phyloP scores from a whole-genome alignment of 192 early-diverging fungal genomes.

The Paraglomus brasilianum region DNA sequence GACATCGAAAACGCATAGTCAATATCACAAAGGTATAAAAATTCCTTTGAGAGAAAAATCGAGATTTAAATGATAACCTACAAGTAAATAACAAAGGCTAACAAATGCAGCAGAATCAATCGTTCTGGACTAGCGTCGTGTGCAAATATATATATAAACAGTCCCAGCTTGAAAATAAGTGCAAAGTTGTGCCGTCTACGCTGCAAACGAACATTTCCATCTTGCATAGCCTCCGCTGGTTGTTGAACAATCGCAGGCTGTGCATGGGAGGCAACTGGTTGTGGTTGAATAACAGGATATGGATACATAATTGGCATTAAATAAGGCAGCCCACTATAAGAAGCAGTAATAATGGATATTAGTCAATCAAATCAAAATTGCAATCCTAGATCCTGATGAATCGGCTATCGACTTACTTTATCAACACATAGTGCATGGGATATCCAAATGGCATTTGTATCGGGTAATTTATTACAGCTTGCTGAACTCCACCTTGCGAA shows the following conservation, averaged over 20 bases:
- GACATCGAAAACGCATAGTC: neutral
- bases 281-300: slow-evolving; percentile 12
- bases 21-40: neutral
- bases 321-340: slow-evolving; percentile 46
- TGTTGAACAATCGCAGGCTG: slow-evolving; percentile 8
- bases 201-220: slow-evolving; percentile 36
- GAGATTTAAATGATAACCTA: slow-evolving; percentile 21
- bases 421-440: slow-evolving; percentile 28
- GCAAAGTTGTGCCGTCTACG: slow-evolving; percentile 50
- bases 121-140: slow-evolving; percentile 60
- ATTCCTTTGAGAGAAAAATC: neutral
- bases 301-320: slow-evolving; percentile 37
- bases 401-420: slow-evolving; percentile 21
- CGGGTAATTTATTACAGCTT: neutral
- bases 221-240: slow-evolving; percentile 25
- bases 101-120: slow-evolving; percentile 54
- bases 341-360: neutral
- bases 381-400: neutral
- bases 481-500: neutral
- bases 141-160: slow-evolving; percentile 59
- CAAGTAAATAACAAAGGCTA: slow-evolving; percentile 59
- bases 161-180: slow-evolving; percentile 60
- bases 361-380: neutral
- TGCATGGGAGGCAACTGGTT: slow-evolving; percentile 18
- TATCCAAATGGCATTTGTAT: neutral